Evolutionary conservation across 768 basidiomycete genomes (phyloP), one percentile per base, ranked within the genome.

Genomic region (Rickenella mellea): DNA sequence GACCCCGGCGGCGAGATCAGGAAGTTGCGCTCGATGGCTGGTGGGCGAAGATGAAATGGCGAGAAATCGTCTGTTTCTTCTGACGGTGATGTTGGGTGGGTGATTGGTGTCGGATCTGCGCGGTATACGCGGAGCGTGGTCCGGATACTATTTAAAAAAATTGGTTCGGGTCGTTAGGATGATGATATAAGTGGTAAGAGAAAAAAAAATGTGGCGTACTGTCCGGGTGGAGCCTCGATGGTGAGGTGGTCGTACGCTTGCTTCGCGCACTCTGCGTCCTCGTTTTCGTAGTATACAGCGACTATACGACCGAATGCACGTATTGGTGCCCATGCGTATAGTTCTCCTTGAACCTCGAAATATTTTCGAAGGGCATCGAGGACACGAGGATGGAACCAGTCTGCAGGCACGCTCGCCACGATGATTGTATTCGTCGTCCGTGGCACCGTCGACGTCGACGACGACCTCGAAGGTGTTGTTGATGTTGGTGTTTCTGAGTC

Each of bases 1-100:
- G 92, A 96, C 4, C 96, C 96, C 3, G 96, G 96, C 0, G 96
- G 96, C 0, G 96, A 98, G 48, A 99, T 93, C 36, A 99, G 73
- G 64, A 97, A 98, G 64, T 98, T 98, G 63, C 90, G 90, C 52
- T 92, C 85, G 28, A 80, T 51, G 0, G 72, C 63, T 0, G 94
- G 94, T 0, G 92, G 90, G 30, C 70, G 74, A 27, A 93, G 73
- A 53, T 80, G 78, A 51, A 71, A 65, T n/a, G 55, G 61, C 28
- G 60, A 30, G 11, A 2, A 50, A 48, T 19, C n/a, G n/a, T n/a
- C 59, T 60, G 7, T 47, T 51, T n/a, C 52, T 50, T 17, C 58
- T 48, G 36, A 52, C 19, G 19, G 33, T 36, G 31, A 61, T 51
- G 46, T 54, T 52, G 40, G 44, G 60, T 60, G 41, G 33, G 71